phyloP scores from a whole-genome alignment of 768 basidiomycete species.

The Hericium rajendrae region DNA sequence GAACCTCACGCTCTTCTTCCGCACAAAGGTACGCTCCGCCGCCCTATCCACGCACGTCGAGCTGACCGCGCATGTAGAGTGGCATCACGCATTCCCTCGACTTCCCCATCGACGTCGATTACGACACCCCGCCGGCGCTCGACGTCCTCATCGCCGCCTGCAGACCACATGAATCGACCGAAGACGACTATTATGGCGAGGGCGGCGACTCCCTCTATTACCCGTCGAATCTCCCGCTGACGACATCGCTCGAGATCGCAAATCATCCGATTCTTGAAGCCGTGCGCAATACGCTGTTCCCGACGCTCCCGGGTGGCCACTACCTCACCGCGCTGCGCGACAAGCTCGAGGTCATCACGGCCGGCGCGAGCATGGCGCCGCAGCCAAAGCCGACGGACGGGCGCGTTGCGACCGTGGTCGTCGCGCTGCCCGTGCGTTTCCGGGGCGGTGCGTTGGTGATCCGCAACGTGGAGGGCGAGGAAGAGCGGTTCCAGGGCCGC shows the following conservation, averaged over 20 bases:
- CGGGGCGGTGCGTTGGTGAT: constrained; percentile 59
- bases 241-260: constrained; percentile 67
- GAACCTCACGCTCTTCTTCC: constrained; percentile 65
- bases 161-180: constrained; percentile 50
- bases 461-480: constrained; percentile 40
- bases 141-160: constrained; percentile 73
- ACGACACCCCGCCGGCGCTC: constrained; percentile 65
- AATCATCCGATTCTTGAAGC: constrained; percentile 79
- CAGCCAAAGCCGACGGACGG: constrained; percentile 55
- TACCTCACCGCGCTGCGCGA: constrained; percentile 62
- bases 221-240: constrained; percentile 63
- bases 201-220: constrained; percentile 64
- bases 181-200: constrained; percentile 26
- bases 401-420: constrained; percentile 60
- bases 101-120: constrained; percentile 71
- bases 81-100: constrained; percentile 75
- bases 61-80: constrained; percentile 32
- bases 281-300: constrained; percentile 62
- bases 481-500: constrained; percentile 54
- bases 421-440: constrained; percentile 68
- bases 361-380: constrained; percentile 47
- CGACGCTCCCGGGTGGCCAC: constrained; percentile 55
- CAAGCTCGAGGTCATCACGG: constrained; percentile 57
- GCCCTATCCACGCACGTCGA: background rate
- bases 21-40: constrained; percentile 51